These are phyloP conservation scores for Euphorbia schlechtendalii DNA, from an alignment of 441 rosid genomes.

Conservation along the genomic window DNA sequence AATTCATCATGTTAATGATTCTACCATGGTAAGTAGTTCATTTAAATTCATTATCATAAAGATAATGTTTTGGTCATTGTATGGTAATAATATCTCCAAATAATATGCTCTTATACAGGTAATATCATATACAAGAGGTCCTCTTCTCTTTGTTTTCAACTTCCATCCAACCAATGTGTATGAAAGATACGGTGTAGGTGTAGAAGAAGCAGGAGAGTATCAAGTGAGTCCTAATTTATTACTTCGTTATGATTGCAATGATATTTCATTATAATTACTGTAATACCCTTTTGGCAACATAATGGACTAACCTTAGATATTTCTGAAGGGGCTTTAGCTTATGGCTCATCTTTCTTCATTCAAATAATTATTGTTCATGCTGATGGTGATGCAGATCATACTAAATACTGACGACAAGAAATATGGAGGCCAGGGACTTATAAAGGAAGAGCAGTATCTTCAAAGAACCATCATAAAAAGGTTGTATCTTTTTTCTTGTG, in stretches of 20 bases:
- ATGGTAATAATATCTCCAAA: background rate
- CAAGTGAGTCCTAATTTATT: conserved; percentile 37
- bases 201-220: conserved; percentile 98
- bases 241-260: background rate
- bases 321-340: background rate
- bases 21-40: conserved; percentile 51
- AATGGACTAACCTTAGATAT: background rate
- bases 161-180: conserved; percentile 77
- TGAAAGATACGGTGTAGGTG: conserved; percentile 54
- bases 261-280: background rate
- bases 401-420: conserved; percentile 71
- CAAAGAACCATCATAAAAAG: conserved; percentile 66
- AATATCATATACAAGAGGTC: conserved; percentile 74
- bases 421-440: conserved; percentile 70
- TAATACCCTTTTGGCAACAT: background rate
- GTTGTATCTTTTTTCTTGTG: conserved; percentile 27
- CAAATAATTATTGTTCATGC: background rate
- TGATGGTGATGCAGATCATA: conserved; percentile 46
- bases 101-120: conserved; percentile 41
- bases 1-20: conserved; percentile 72
- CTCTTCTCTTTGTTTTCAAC: conserved; percentile 81
- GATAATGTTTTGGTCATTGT: too few species aligned
- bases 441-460: conserved; percentile 49
- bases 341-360: background rate
- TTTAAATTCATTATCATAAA: background rate